A percentile compares a stretch with the other conserved stretches of the same genome.
Conservation (phyloP, 192 early-diverging fungal species). For the Pilaira anomala region DNA sequence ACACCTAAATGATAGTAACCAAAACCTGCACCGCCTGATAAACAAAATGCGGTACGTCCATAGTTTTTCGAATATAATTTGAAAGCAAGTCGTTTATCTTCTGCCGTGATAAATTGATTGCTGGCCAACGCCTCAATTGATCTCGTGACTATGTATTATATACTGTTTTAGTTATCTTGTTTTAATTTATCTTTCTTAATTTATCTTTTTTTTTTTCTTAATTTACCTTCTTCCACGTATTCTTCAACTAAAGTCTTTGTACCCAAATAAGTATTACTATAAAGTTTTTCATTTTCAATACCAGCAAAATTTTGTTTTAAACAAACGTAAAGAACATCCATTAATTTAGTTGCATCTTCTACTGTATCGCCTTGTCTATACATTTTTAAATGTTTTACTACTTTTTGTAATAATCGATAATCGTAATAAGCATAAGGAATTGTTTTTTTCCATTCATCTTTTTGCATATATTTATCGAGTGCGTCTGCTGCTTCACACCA, state of each 20-base stretch:
- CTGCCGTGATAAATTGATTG: conserved; percentile 34
- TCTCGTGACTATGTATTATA: conserved; percentile 38
- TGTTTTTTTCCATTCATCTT: conserved; percentile 68
- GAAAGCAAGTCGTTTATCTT: conserved; percentile 65
- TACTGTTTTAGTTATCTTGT: background rate
- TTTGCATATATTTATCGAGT: conserved; percentile 62
- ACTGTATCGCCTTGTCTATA: conserved; percentile 35
- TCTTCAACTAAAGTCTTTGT: conserved; percentile 70
- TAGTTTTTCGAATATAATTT: conserved; percentile 61
- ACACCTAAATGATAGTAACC: conserved; percentile 74
- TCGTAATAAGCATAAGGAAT: conserved; percentile 62
- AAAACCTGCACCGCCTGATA: conserved; percentile 74
- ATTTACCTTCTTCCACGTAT: conserved; percentile 60
- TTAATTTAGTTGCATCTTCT: conserved; percentile 39
- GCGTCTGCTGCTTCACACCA: conserved; percentile 58
- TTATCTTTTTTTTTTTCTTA: background rate
- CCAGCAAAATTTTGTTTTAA: conserved; percentile 77
- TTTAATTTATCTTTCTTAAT: background rate
- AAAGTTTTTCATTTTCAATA: conserved; percentile 70
- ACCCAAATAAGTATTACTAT: conserved; percentile 69
- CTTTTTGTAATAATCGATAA: conserved; percentile 59
- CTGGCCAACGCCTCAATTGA: conserved; percentile 40
- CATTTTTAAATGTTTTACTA: conserved; percentile 42
- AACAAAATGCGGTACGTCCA: conserved; percentile 72
- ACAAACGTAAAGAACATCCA: conserved; percentile 53